Evolutionary conservation across 2,329 filamentous ascomycete genomes (phyloP).

Genomic region (Rhinocladiella similis): DNA sequence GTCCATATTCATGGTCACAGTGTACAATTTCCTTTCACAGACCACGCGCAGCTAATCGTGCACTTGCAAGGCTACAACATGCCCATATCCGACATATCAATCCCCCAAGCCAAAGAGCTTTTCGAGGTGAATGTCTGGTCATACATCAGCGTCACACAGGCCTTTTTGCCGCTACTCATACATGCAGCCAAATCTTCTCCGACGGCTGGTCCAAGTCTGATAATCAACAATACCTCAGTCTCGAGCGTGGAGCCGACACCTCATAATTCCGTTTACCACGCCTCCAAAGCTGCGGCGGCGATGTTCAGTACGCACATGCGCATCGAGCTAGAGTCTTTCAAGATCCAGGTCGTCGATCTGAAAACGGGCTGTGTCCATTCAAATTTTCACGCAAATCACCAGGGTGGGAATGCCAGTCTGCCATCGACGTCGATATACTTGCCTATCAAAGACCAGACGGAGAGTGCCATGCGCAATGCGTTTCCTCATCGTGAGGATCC

Average conservation of each 20-base stretch:
- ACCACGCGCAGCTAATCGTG: no score
- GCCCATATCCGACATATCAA: constrained; percentile 34
- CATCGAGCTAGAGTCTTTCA: constrained; percentile 36
- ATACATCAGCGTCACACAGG: constrained; percentile 37
- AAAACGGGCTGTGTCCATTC: constrained; percentile 27
- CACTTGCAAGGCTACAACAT: constrained; percentile 24
- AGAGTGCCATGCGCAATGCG: constrained; percentile 19
- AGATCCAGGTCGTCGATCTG: constrained; percentile 34
- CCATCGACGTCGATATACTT: constrained; percentile 15
- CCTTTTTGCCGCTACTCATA: constrained; percentile 34
- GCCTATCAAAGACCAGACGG: constrained; percentile 17
- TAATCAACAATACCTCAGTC: constrained; percentile 43
- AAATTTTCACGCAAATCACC: constrained; percentile 22
- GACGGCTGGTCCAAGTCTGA: constrained; percentile 21
- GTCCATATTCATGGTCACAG: no score
- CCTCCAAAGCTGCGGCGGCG: constrained; percentile 35
- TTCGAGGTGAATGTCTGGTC: constrained; percentile 41
- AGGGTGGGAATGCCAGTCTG: constrained; percentile 14
- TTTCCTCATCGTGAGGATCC: constrained; percentile 22
- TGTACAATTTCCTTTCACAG: no score
- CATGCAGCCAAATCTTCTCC: constrained; percentile 18
- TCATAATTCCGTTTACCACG: constrained; percentile 36
- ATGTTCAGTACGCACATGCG: constrained; percentile 34
- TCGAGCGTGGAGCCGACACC: constrained; percentile 33
- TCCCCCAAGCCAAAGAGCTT: constrained; percentile 34